A percentile compares a stretch with the other conserved stretches of the same genome.
phyloP scores from a whole-genome alignment of 2,329 filamentous ascomycete species.

The Microdochium nivale region DNA sequence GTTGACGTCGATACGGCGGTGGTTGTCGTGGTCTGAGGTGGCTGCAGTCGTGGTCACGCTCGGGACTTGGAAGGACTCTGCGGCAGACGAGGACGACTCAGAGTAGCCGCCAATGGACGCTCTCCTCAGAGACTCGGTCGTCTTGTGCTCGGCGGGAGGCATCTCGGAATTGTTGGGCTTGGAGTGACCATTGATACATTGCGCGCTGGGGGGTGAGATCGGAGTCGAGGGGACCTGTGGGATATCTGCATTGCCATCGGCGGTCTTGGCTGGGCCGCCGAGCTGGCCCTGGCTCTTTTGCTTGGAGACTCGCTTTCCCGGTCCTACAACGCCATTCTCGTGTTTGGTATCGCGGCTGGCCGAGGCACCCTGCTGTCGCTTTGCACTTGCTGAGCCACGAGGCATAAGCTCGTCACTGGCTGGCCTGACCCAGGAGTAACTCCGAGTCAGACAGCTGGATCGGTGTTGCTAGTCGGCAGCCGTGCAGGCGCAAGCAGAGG shows the following conservation, averaged over 20 bases:
- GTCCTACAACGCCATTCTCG: conserved; percentile 80
- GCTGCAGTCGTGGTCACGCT: conserved; percentile 23
- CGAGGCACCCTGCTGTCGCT: conserved; percentile 51
- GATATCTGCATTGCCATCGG: conserved; percentile 18
- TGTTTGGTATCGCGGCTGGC: conserved; percentile 67
- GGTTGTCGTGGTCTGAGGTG: conserved; percentile 35
- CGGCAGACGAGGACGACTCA: conserved; percentile 39
- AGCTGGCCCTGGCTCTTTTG: conserved; percentile 37
- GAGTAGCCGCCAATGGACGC: conserved; percentile 43
- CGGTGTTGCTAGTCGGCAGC: neutral
- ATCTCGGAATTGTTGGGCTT: conserved; percentile 26
- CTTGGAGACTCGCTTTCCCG: conserved; percentile 52
- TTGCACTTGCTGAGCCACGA: conserved; percentile 49
- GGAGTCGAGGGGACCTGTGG: conserved; percentile 16
- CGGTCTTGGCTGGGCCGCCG: conserved; percentile 23
- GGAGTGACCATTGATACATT: conserved; percentile 23
- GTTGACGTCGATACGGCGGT: conserved; percentile 63
- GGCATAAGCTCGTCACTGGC: conserved; percentile 43
- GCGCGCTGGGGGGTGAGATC: conserved; percentile 25
- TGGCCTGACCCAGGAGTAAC: conserved; percentile 33
- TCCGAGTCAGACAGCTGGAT: conserved; percentile 31
- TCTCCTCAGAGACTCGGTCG: conserved; percentile 26
- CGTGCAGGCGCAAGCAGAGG: neutral
- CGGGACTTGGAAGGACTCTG: conserved; percentile 30
- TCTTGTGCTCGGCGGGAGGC: conserved; percentile 27